Evolutionary conservation across 345 rosid species (phyloP), one percentile per base, ranked within the genome.

Genomic region (Euphorbia tirucalli): DNA sequence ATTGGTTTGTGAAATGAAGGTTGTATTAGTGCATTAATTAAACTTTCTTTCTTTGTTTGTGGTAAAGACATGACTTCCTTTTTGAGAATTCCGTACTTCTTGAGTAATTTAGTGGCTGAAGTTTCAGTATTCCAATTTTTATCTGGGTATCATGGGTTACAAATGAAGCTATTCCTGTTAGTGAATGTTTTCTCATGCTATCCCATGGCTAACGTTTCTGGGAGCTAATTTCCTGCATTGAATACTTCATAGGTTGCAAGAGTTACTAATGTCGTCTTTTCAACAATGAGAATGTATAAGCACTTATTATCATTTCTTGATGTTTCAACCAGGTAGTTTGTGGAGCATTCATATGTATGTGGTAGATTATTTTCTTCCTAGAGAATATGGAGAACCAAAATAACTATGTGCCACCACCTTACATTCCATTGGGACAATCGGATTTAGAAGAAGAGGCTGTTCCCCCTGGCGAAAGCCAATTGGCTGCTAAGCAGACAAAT

Each of bases 361-460:
- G 64, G 60, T 57, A 50, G 52, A 25, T 24, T 1, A 11, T 27
- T 50, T 71, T 65, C 31, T 70, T 31, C 27, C 10, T 9, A 13
- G 44, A 25, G 72, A 81, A 35, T 78, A 94, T 91, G 98, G 71
- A 79, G 46, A 80, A 81, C 74, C 76, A 79, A 62, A 77, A 86
- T 54, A 71, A 83, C 65, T 94, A 94, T 72, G 85, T 86, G 69
- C 98, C 97, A 1, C 98, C 97, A 16, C 68, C 85, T 78, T 94
- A 94, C 68, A 73, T 92, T 74, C 96, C 95, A 11, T 68, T 92
- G 78, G 86, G 79, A 41, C 88, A 86, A 62, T 88, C 92, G 0
- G 96, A 92, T 60, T 65, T 63, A 3, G 90, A 84, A 65, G 71
- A 73, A 11, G 81, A 83, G 70, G 71, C 24, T 75, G 75, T 66